Conservation (phyloP, 1,284 basidiomycete genomes). For the Ceratobasidium sp. region DNA sequence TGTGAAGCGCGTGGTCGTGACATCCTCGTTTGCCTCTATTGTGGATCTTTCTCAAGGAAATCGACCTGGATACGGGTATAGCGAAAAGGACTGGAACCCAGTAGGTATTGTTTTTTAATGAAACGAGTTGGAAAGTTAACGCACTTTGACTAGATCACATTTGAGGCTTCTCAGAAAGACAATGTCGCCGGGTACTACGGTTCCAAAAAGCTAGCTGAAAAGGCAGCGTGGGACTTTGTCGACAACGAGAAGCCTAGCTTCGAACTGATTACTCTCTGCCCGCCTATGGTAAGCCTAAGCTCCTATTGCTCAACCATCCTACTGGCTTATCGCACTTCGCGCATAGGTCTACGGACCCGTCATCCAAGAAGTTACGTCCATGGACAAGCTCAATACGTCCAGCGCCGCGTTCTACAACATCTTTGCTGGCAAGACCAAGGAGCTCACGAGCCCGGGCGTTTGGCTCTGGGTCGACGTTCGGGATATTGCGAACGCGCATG, state of each 20-base stretch:
- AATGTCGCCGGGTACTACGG: background rate
- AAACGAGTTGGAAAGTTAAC: background rate
- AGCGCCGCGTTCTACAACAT: conserved; percentile 36
- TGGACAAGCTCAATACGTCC: conserved; percentile 39
- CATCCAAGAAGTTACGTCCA: conserved; percentile 39
- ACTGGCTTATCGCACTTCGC: background rate
- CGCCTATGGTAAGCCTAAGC: conserved; percentile 47
- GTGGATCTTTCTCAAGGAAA: conserved; percentile 48
- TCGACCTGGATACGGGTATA: conserved; percentile 51
- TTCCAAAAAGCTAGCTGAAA: conserved; percentile 54
- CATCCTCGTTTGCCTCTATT: conserved; percentile 59
- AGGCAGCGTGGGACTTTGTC: conserved; percentile 49
- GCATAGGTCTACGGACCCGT: conserved; percentile 44
- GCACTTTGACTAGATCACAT: conserved; percentile 27
- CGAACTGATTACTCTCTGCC: conserved; percentile 48
- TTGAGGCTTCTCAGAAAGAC: conserved; percentile 30
- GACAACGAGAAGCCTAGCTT: conserved; percentile 48
- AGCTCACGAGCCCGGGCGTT: background rate
- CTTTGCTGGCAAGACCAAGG: conserved; percentile 35
- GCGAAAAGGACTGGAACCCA: conserved; percentile 56
- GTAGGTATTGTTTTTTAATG: conserved; percentile 44
- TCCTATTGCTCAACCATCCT: background rate
- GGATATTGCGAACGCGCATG: conserved; percentile 29
- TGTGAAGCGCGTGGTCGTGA: conserved; percentile 60
- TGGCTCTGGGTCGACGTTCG: conserved; percentile 46